Percentiles rank a stretch among this genome's conserved stretches.
These are phyloP conservation scores for Alternaria sp. DNA, from an alignment of 2,329 filamentous ascomycete genomes.

Conservation along the genomic window DNA sequence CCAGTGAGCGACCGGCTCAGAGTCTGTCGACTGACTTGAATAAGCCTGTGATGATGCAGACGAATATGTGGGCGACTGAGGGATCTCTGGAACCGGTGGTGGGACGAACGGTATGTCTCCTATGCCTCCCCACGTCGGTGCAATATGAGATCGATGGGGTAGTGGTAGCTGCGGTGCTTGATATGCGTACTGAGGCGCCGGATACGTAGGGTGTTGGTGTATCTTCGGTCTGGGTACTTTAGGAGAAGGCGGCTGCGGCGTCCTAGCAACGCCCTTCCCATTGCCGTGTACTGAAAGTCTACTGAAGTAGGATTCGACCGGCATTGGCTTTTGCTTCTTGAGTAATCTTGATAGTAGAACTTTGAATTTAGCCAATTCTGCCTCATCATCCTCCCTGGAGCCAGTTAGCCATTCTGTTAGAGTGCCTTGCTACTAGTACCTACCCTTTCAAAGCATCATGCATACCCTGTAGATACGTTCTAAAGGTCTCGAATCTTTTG, in stretches of 20 bases:
- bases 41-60: constrained; percentile 54
- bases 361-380: constrained; percentile 41
- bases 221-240: constrained; percentile 39
- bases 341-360: constrained; percentile 41
- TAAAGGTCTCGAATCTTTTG: constrained; percentile 60
- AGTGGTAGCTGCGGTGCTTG: constrained; percentile 18
- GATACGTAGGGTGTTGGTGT: constrained; percentile 39
- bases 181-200: constrained; percentile 25
- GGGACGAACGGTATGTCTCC: constrained; percentile 46
- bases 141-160: constrained; percentile 27
- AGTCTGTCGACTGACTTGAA: constrained; percentile 47
- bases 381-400: constrained; percentile 38
- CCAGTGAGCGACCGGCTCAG: constrained; percentile 52
- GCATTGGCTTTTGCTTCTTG: constrained; percentile 48
- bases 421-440: constrained; percentile 20
- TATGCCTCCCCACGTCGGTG: constrained; percentile 28
- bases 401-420: constrained; percentile 20
- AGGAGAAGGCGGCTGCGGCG: constrained; percentile 40
- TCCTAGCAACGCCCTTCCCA: constrained; percentile 31
- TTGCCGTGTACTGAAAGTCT: constrained; percentile 36
- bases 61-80: constrained; percentile 54
- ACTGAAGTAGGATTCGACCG: constrained; percentile 45
- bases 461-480: constrained; percentile 58
- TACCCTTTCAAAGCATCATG: constrained; percentile 57
- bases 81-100: constrained; percentile 49